Evolutionary conservation across 768 basidiomycete species (phyloP).

Genomic region (Termitomyces sp.): DNA sequence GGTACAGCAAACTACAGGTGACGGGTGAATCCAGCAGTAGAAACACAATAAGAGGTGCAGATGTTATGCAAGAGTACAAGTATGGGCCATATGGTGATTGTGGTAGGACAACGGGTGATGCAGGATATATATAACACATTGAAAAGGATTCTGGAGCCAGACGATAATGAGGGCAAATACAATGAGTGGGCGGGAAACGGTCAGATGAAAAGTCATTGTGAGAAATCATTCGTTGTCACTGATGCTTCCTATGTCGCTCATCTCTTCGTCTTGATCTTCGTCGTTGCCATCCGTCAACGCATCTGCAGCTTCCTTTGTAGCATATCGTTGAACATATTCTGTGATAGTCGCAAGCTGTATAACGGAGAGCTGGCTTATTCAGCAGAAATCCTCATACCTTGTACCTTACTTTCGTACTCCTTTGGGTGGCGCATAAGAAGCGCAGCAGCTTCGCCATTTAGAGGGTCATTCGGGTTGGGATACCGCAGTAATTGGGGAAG

Average conservation of each 20-base stretch:
- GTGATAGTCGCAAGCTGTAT: constrained; percentile 3
- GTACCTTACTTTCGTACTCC: constrained; percentile 91
- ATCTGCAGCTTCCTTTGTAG: constrained; percentile 87
- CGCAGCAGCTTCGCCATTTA: constrained; percentile 97
- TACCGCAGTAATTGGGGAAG: constrained; percentile 95
- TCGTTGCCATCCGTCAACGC: constrained; percentile 59
- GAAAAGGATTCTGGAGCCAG: not conserved
- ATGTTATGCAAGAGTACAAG: constrained; percentile 12
- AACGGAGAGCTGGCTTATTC: not conserved
- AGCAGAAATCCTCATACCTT: constrained; percentile 48
- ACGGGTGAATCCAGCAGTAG: constrained; percentile 12
- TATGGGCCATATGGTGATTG: constrained; percentile 3
- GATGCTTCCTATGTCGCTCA: constrained; percentile 85
- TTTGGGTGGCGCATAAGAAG: constrained; percentile 97
- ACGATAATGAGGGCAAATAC: constrained; percentile 10
- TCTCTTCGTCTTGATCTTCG: constrained; percentile 77
- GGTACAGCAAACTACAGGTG: constrained; percentile 19
- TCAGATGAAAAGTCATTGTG: constrained; percentile 1
- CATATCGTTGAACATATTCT: constrained; percentile 97
- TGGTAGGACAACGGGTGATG: constrained; percentile 5
- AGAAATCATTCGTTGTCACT: constrained; percentile 57
- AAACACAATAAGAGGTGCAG: constrained; percentile 7
- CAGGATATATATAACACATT: constrained; percentile 17
- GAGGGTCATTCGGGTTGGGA: constrained; percentile 96
- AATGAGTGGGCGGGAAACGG: constrained; percentile 3